Evolutionary conservation across 371 early-diverging fungal species (phyloP), one percentile per base, ranked within the genome.

Genomic region (Actinomucor elegans): DNA sequence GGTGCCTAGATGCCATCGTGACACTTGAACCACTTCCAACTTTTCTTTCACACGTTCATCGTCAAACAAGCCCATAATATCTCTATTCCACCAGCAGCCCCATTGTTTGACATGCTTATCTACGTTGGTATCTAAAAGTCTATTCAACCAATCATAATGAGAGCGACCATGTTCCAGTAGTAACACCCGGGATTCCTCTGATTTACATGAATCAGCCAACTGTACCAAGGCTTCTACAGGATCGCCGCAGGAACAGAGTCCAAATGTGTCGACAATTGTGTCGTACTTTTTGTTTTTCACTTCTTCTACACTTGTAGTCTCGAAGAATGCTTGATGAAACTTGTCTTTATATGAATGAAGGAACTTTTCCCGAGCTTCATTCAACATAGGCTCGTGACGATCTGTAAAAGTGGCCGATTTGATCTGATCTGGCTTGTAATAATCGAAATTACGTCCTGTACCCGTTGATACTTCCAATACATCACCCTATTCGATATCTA

Each of bases 1-100:
- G 0, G 94, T 92, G 3, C 93, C 94, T 10, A 93, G 73, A 70
- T 93, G 92, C 65, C 81, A 90, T 49, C 89, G 57, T 44, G 80
- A 78, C 24, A 78, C 62, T 33, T 79, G 65, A 11, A 74, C 75
- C 9, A 91, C 69, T 31, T 83, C 72, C 18, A 92, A 27, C 7
- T 84, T 84, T 40, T 84, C 75, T 46, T 69, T 64, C 4, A 81
- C 79, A 26, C 75, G 35, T 27, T 80, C 74, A 24, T 66, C 59
- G 27, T 81, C 61, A 47, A 88, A 78, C 31, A 89, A 37, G n/a
- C 57, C 64, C 57, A 80, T 80, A 49, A 94, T 78, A 59, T 91
- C 90, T n/a, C 93, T 61, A 53, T 94, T 92, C 88, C 88, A 94
- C 83, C 90, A 91, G 55, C 94, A 94, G 0, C 93, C 94, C 88